Percentiles rank a stretch among this genome's conserved stretches.
Evolutionary conservation across 192 early-diverging fungal species (phyloP).

Genomic region (Entophlyctis luteolus): DNA sequence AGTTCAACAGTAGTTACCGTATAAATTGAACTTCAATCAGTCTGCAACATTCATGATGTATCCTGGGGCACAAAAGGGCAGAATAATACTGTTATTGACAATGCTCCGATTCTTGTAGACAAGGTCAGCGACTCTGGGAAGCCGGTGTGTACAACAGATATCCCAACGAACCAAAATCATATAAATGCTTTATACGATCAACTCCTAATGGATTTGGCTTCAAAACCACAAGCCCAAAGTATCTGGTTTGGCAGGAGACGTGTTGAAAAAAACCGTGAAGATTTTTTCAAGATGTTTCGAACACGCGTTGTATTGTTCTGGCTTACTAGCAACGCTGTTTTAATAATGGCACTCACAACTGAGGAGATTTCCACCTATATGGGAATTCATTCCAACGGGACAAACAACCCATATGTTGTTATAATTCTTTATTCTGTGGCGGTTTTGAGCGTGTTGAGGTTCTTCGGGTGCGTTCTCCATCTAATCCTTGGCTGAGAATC

Average conservation of each 20-base stretch:
- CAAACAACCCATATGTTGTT: constrained; percentile 22
- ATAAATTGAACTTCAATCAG: constrained; percentile 21
- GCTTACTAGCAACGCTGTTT: constrained; percentile 39
- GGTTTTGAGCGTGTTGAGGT: constrained; percentile 64
- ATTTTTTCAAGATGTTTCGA: constrained; percentile 49
- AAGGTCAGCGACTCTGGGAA: constrained; percentile 24
- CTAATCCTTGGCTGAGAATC: constrained; percentile 6
- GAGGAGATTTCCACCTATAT: constrained; percentile 15
- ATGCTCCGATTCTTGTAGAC: constrained; percentile 30
- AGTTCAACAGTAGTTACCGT: no score
- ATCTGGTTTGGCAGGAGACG: neutral
- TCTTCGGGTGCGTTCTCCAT: constrained; percentile 52
- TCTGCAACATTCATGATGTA: constrained; percentile 54
- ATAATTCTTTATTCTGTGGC: constrained; percentile 67
- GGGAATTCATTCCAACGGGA: neutral
- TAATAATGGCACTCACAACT: constrained; percentile 44
- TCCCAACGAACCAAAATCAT: constrained; percentile 45
- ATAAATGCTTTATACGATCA: constrained; percentile 45
- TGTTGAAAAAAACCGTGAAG: constrained; percentile 27
- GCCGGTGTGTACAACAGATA: constrained; percentile 33
- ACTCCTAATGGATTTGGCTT: constrained; percentile 28
- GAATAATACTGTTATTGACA: constrained; percentile 25
- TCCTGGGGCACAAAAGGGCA: constrained; percentile 60
- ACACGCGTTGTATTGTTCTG: constrained; percentile 49
- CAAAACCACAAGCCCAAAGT: neutral